Conservation (phyloP, 495 filamentous ascomycete species). For the Talaromyces proteolyticus region DNA sequence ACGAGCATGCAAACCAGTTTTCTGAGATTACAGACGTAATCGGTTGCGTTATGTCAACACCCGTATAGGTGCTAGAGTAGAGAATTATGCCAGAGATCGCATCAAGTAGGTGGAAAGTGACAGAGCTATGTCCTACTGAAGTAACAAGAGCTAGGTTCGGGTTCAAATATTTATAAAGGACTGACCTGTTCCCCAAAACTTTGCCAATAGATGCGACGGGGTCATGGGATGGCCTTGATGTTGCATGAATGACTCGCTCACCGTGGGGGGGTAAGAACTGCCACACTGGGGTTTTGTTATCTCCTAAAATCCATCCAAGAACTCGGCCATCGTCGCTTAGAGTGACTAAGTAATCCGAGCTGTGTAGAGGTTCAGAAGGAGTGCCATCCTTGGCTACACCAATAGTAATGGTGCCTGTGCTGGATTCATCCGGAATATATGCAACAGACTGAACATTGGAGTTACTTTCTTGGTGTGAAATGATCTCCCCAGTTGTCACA, state of each 20-base stretch:
- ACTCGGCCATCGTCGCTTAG: conserved; percentile 53
- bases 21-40: conserved; percentile 77
- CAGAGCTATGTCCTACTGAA: conserved; percentile 52
- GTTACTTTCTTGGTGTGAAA: conserved; percentile 29
- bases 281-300: conserved; percentile 58
- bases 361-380: conserved; percentile 21
- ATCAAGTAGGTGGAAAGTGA: conserved; percentile 78
- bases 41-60: conserved; percentile 67
- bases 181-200: conserved; percentile 82
- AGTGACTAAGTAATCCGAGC: conserved; percentile 48
- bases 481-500: conserved; percentile 48
- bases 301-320: conserved; percentile 48
- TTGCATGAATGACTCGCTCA: conserved; percentile 62
- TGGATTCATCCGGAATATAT: conserved; percentile 17
- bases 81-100: conserved; percentile 78
- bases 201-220: conserved; percentile 92
- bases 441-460: conserved; percentile 27
- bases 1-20: conserved; percentile 95
- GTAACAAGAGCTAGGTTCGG: conserved; percentile 80
- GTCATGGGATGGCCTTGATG: conserved; percentile 66
- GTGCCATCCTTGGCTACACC: conserved; percentile 29
- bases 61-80: conserved; percentile 60
- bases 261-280: conserved; percentile 61
- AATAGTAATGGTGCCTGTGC: conserved; percentile 13
- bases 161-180: conserved; percentile 96